These are phyloP conservation scores for Deinandra increscens DNA, from an alignment of 129 eudicot genomes.

Conservation along the genomic window DNA sequence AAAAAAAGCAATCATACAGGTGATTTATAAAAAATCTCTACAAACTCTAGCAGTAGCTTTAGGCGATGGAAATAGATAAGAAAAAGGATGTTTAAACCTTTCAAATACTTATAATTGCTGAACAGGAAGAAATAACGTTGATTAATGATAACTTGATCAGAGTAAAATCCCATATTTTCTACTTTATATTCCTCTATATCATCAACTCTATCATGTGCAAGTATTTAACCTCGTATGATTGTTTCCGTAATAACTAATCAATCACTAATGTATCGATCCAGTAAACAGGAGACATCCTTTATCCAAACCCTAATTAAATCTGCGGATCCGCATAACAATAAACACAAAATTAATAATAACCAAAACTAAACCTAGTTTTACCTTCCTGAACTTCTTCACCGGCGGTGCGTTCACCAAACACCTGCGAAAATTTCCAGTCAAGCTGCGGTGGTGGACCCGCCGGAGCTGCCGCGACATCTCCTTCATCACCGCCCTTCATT, in stretches of 20 bases:
- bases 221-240: neutral
- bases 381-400: conserved; percentile 78
- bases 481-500: conserved; percentile 66
- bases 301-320: conserved; percentile 39
- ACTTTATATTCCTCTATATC: conserved; percentile 7
- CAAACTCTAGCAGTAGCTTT: conserved; percentile 3
- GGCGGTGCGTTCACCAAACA: conserved; percentile 66
- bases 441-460: conserved; percentile 68
- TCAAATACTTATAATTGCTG: conserved; percentile 10
- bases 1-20: neutral
- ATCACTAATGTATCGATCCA: conserved; percentile 22
- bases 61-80: neutral
- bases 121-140: neutral
- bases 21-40: neutral
- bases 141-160: conserved; percentile 13
- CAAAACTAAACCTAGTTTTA: conserved; percentile 26
- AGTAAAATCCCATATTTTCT: neutral
- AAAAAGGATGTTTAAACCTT: conserved; percentile 8
- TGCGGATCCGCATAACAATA: conserved; percentile 17
- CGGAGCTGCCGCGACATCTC: conserved; percentile 59
- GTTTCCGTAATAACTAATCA: conserved; percentile 1
- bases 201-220: conserved; percentile 7
- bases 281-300: conserved; percentile 7
- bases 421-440: conserved; percentile 88
- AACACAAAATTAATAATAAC: conserved; percentile 1